Evolutionary conservation across 176 grass and related monocot species (phyloP), one percentile per base, ranked within the genome.

Genomic region (Bromus sterilis): DNA sequence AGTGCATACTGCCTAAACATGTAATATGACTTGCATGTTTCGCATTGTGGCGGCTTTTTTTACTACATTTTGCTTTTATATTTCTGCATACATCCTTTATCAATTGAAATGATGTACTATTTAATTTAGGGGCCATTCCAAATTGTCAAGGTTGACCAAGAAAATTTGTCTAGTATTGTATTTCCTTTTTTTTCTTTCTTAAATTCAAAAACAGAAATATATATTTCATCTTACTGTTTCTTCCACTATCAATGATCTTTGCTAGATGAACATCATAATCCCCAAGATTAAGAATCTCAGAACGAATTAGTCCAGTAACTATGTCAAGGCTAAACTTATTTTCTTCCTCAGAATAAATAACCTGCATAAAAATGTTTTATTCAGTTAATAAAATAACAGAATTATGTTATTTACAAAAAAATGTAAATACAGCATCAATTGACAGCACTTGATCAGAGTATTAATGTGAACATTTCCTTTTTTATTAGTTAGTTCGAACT

Each of bases 171-270:
- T 55, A 66, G 26, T 65, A 55, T 32, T 75, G 0, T 37, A 7
- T 37, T 8, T 51, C 44, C 18, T 48, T 48, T 46, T 75, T 76
- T 71, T 36, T 23, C 0, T 23, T 75, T 20, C 14, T 43, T 24
- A 29, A 57, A 51, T 75, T 34, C 7, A 70, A 40, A 77, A 29
- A 32, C 24, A 53, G 61, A 86, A 39, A 56, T 26, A 9, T 36
- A 3, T 63, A 20, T 83, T 66, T 78, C 66, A 80, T 91, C 95
- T 1, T 98, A 98, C 95, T 98, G 72, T 94, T 87, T 81, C 90
- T 91, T 91, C 95, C 95, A 49, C 78, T 89, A 79, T 94, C 95
- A 89, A 98, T 89, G 58, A 98, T 82, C 81, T 98, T 98, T 76
- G 92, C 88, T 79, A 98, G 71, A 91, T 98, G 90, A 86, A 87